phyloP scores from a whole-genome alignment of 352 stramenopile species.

The Globisporangium echinulatum region DNA sequence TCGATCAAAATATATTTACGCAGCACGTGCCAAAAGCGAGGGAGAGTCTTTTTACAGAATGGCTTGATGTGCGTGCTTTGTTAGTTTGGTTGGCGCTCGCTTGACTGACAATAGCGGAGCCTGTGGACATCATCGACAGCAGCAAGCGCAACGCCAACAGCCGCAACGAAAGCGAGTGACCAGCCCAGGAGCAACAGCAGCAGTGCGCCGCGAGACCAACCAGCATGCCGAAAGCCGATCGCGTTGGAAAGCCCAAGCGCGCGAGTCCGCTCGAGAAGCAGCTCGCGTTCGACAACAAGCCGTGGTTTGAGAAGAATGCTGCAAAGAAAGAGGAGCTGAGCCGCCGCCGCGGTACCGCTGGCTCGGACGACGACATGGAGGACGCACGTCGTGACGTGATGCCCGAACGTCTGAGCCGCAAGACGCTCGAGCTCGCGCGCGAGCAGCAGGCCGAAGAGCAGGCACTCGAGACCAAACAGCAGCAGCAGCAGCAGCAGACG shows the following conservation, averaged over 20 bases:
- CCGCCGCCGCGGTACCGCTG: constrained; percentile 13
- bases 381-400: constrained; percentile 61
- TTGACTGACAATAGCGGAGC: background rate
- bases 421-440: constrained; percentile 69
- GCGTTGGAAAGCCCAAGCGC: constrained; percentile 70
- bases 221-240: constrained; percentile 63
- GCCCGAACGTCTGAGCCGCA: constrained; percentile 74
- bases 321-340: constrained; percentile 25
- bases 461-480: constrained; percentile 34
- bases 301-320: constrained; percentile 70
- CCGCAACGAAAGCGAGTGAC: background rate
- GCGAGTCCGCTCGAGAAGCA: constrained; percentile 84
- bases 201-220: background rate
- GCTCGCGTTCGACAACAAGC: constrained; percentile 80
- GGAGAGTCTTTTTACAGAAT: background rate
- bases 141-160: constrained; percentile 4
- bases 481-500: constrained; percentile 18
- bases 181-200: background rate
- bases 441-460: constrained; percentile 80
- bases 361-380: constrained; percentile 50
- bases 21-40: too few species aligned
- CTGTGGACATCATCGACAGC: background rate
- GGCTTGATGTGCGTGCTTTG: background rate
- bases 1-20: too few species aligned
- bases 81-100: constrained; percentile 15